These are phyloP conservation scores for Aureobasidium sp. DNA, from an alignment of 2,329 filamentous ascomycete genomes.

Conservation along the genomic window DNA sequence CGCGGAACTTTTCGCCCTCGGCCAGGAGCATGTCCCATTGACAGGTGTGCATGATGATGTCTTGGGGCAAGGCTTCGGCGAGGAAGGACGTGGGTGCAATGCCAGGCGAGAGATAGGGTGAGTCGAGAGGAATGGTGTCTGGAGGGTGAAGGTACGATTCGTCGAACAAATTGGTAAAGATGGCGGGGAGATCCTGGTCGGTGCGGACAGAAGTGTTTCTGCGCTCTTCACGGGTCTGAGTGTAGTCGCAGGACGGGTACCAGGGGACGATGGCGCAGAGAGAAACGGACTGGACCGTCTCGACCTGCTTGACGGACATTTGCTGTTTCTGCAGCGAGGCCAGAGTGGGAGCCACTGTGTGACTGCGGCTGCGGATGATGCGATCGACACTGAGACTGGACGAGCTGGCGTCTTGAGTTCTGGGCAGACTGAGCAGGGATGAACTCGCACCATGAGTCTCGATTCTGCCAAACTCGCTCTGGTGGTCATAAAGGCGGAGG, in stretches of 20 bases:
- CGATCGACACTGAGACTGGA: slow-evolving; percentile 20
- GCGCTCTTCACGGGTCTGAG: slow-evolving; percentile 52
- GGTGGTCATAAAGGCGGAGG: slow-evolving; percentile 48
- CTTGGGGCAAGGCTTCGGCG: slow-evolving; percentile 47
- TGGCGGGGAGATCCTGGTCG: slow-evolving; percentile 44
- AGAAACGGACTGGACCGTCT: slow-evolving; percentile 28
- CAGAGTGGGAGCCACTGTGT: neutral
- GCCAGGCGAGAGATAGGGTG: slow-evolving; percentile 54
- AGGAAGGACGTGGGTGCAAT: slow-evolving; percentile 50
- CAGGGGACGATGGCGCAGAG: slow-evolving; percentile 54
- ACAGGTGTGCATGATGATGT: slow-evolving; percentile 55
- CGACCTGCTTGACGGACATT: slow-evolving; percentile 9
- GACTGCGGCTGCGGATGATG: slow-evolving; percentile 18
- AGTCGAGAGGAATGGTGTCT: slow-evolving; percentile 42
- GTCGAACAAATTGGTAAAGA: slow-evolving; percentile 48
- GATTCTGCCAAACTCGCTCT: slow-evolving; percentile 27
- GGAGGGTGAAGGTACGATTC: slow-evolving; percentile 42
- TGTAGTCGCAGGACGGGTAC: slow-evolving; percentile 58
- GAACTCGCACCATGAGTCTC: slow-evolving; percentile 12
- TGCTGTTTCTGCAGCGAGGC: slow-evolving; percentile 8
- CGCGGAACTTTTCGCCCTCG: slow-evolving; percentile 55
- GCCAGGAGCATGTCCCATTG: slow-evolving; percentile 62
- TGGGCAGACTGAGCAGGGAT: slow-evolving; percentile 16
- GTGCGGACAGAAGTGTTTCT: slow-evolving; percentile 49
- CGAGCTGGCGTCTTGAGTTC: slow-evolving; percentile 16